phyloP scores from a whole-genome alignment of 2,329 filamentous ascomycete species.

The Aspergillus cejpii region DNA sequence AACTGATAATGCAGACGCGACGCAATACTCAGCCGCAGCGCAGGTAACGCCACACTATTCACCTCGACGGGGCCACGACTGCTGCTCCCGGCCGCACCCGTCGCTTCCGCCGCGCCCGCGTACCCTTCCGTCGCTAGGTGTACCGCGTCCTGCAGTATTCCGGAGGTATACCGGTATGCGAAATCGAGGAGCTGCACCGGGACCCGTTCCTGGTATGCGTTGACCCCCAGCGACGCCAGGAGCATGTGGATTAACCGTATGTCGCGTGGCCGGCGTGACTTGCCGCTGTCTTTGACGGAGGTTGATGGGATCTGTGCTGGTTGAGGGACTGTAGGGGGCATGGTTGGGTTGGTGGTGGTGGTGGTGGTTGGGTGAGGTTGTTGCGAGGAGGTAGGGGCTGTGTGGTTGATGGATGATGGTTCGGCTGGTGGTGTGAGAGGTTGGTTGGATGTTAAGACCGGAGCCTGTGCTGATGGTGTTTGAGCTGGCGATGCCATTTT shows the following conservation, averaged over 20 bases:
- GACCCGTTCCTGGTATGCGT: slow-evolving; percentile 48
- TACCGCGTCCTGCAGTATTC: slow-evolving; percentile 47
- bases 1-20: slow-evolving; percentile 56
- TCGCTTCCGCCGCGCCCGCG: slow-evolving; percentile 34
- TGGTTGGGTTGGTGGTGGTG: slow-evolving; percentile 17
- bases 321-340: slow-evolving; percentile 19
- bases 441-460: slow-evolving; percentile 28
- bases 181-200: slow-evolving; percentile 49
- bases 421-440: slow-evolving; percentile 43
- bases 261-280: slow-evolving; percentile 44
- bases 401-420: slow-evolving; percentile 23
- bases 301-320: slow-evolving; percentile 38
- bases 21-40: slow-evolving; percentile 55
- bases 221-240: slow-evolving; percentile 45
- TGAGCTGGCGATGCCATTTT: slow-evolving; percentile 34
- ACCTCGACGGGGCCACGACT: slow-evolving; percentile 40
- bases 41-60: slow-evolving; percentile 50
- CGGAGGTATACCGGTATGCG: slow-evolving; percentile 49
- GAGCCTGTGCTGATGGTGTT: slow-evolving; percentile 26
- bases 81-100: slow-evolving; percentile 14
- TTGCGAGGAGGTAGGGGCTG: slow-evolving; percentile 17
- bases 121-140: slow-evolving; percentile 48
- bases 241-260: slow-evolving; percentile 48
- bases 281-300: slow-evolving; percentile 43
- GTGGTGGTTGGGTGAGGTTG: slow-evolving; percentile 17